A percentile compares a stretch with the other conserved stretches of the same genome.
phyloP scores from a whole-genome alignment of 78 protist genomes.

The Tieghemostelium lacteum region DNA sequence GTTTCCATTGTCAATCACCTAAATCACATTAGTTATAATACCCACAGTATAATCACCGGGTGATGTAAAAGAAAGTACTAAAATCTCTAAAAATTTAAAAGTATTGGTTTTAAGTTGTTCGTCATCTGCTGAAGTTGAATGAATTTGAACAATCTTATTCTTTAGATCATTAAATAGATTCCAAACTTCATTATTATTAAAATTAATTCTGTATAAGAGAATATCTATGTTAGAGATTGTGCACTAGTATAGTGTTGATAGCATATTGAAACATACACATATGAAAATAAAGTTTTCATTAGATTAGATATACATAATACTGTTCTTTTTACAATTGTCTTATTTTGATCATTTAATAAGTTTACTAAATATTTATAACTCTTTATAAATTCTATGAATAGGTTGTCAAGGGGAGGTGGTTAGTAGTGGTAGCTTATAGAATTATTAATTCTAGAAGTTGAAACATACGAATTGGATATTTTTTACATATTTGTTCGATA shows the following conservation, averaged over 20 bases:
- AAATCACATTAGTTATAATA: background rate
- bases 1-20: background rate
- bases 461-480: conserved; percentile 35
- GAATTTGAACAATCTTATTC: conserved; percentile 1
- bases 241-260: background rate
- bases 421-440: too few relatives aligned
- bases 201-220: background rate
- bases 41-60: conserved; percentile 24
- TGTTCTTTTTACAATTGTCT: conserved; percentile 23
- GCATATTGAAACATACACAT: conserved; percentile 32
- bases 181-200: conserved; percentile 7
- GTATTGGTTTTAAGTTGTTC: conserved; percentile 9
- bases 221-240: background rate
- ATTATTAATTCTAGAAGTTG: too few relatives aligned
- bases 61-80: conserved; percentile 32
- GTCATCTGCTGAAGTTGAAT: conserved; percentile 16
- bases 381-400: too few relatives aligned
- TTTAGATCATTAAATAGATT: conserved; percentile 40
- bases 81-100: conserved; percentile 40
- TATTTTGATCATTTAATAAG: too few relatives aligned
- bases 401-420: too few relatives aligned
- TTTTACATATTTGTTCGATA: conserved; percentile 52
- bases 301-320: conserved; percentile 57
- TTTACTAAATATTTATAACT: too few relatives aligned
- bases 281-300: conserved; percentile 40